Base-by-base conservation (phyloP, 495 filamentous ascomycete genomes). In the Cercophora samala region DNA sequence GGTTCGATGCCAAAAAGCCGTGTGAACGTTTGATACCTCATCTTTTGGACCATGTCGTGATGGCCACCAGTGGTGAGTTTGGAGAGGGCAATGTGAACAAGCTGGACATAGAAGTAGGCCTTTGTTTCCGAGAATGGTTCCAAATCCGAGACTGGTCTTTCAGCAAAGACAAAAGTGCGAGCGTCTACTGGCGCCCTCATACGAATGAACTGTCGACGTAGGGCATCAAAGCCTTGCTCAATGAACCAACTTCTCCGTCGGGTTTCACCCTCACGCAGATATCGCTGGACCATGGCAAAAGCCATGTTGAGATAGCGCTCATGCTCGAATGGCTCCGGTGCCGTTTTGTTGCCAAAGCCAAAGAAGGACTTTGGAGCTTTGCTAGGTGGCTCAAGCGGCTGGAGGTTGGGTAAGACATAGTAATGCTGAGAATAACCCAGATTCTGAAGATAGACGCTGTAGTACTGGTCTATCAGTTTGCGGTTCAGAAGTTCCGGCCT, bases 161-260 rank as follows among this genome's bases (percentile, higher is more conserved):
- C 8, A 18, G 37, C 15, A 46, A 46, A 46, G 8, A 46, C 37
- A 2, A 0, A 8, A 18, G 9, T 46, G 26, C 26, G 26, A 29
- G 26, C 26, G 26, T 46, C 0, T 0, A 46, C 0, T 17, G 37
- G 37, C 15, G 37, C 37, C 37, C 37, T 46, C 37, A 46, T 46
- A 17, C 37, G 37, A 2, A 17, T 46, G 37, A 46, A 46, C 15
- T 46, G 9, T 46, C 13, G 37, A 17, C 37, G 55, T 0, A 74
- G 51, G 18, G 64, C 13, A 18, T 60, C 53, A 23, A 74, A 74
- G 1, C 63, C 72, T 18, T 64, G 54, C 52, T 74, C 62, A 62
- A 74, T 66, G 22, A 74, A 72, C 67, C 69, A 72, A 42, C 66
- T 70, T 19, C 72, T 69, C 9, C 64, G 56, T 5, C 64, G 67